Base-by-base conservation (phyloP, 164 flowering plant species). In the Malania oleifera region DNA sequence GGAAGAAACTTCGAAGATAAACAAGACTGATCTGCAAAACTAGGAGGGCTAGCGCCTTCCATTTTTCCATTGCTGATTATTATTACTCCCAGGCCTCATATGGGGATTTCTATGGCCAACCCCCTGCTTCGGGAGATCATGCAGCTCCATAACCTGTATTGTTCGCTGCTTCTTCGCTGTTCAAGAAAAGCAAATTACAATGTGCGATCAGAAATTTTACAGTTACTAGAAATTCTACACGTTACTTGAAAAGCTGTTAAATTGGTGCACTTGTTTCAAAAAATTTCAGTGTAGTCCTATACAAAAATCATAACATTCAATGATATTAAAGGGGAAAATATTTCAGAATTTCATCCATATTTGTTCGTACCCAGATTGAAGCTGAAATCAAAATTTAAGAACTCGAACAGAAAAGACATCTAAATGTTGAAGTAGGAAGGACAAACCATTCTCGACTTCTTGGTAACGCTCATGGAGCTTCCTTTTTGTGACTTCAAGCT, bases 151-250 rank as follows among this genome's bases (percentile, higher is more conserved):
- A 7, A 89, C 85, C 63, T 89, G 89, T 62, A 85, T 74, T 0
- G 91, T 86, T 48, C 96, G 67, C 57, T 87, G 91, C 70, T 54
- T 83, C 86, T 89, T 89, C 27, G 93, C 96, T 89, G 83, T 61
- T 66, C n/a, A 55, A 63, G 27, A 62, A 41, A 15, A 67, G 59
- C 10, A 54, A 39, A 5, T 26, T 13, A 5, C 19, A 23, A 3
- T 10, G 14, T 18, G 28, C 7, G n/a, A 48, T 38, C n/a, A n/a
- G n/a, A n/a, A n/a, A n/a, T n/a, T n/a, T n/a, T n/a, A n/a, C n/a
- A n/a, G n/a, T n/a, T n/a, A n/a, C n/a, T n/a, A n/a, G n/a, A n/a
- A n/a, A n/a, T n/a, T n/a, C n/a, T n/a, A n/a, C n/a, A n/a, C n/a
- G n/a, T n/a, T n/a, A n/a, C n/a, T n/a, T n/a, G n/a, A n/a, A n/a